Conservation (phyloP, 148 eudicot genomes). For the Fallopia convolvulus region DNA sequence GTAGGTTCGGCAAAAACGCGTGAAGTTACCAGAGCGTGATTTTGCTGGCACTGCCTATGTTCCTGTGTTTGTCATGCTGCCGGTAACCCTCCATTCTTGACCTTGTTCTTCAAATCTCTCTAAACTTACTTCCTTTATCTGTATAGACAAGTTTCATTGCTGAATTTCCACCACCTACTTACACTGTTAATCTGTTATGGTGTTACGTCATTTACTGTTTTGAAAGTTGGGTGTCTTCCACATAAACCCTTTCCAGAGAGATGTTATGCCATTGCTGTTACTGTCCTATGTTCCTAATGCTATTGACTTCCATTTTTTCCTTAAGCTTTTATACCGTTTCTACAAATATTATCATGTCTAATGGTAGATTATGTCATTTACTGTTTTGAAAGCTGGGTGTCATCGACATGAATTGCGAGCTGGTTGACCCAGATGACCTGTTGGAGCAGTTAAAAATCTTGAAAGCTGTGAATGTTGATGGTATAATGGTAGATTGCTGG, state of each 20-base stretch:
- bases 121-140: background rate
- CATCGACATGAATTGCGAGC: slow-evolving; percentile 57
- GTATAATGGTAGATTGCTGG: slow-evolving; percentile 97
- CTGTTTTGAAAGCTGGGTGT: slow-evolving; percentile 41
- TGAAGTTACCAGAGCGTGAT: slow-evolving; percentile 41
- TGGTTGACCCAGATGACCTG: slow-evolving; percentile 55
- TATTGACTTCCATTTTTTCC: background rate
- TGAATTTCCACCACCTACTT: background rate
- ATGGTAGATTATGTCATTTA: background rate
- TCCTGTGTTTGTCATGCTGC: slow-evolving; percentile 78
- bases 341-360: background rate
- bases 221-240: too few relatives aligned
- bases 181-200: background rate
- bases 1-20: background rate
- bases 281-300: too few relatives aligned
- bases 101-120: background rate
- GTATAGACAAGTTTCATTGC: background rate
- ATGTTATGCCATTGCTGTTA: too few relatives aligned
- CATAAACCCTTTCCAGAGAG: too few relatives aligned
- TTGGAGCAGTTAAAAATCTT: slow-evolving; percentile 40
- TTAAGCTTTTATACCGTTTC: background rate
- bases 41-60: slow-evolving; percentile 67
- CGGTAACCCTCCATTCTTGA: slow-evolving; percentile 34
- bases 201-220: too few relatives aligned
- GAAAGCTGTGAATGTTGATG: slow-evolving; percentile 76